Base-by-base conservation (phyloP, 108 stramenopile species). In the Skeletonema marinoi region DNA sequence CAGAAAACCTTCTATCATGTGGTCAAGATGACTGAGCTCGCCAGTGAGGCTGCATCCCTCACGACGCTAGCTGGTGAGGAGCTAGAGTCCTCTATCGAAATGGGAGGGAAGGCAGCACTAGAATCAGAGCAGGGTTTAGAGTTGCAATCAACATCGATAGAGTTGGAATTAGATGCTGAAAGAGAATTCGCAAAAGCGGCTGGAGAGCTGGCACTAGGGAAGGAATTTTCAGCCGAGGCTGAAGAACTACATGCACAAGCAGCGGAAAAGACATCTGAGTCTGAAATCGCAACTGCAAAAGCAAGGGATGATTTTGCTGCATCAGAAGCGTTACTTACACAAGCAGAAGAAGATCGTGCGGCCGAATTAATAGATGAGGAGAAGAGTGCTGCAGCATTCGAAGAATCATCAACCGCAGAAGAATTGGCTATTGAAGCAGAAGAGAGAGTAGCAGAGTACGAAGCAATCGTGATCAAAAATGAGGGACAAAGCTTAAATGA, bases 51-150 rank as follows among this genome's bases (percentile, higher is more conserved):
- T 36, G 60, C 66, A 39, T 65, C 66, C 6, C 66, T 78, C 32
- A 46, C 60, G 16, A 30, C 32, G 11, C 25, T 65, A 4, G 65
- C 66, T 0, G 66, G 58, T n/a, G 65, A 51, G 3, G 66, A 78
- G 25, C 36, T 65, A 30, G 66, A 35, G 8, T 29, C 65, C 13
- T 69, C 78, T 6, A 13, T 67, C 29, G 50, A 33, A 30, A 46
- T 78, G 0, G 25, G 51, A 50, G 12, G 32, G 31, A 32, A 72
- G 61, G 38, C 78, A 17, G 78, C 71, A 4, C 33, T 71, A 19
- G 66, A 78, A 72, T 66, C 78, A 42, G 78, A 78, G 54, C 12
- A 65, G 8, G 78, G 78, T 9, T n/a, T 78, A 36, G 60, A 60
- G 42, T 16, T 51, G 32, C 78, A 78, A 70, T 60, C 65, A 0